phyloP scores from a whole-genome alignment of 768 basidiomycete species.

The Amanita thiersii region DNA sequence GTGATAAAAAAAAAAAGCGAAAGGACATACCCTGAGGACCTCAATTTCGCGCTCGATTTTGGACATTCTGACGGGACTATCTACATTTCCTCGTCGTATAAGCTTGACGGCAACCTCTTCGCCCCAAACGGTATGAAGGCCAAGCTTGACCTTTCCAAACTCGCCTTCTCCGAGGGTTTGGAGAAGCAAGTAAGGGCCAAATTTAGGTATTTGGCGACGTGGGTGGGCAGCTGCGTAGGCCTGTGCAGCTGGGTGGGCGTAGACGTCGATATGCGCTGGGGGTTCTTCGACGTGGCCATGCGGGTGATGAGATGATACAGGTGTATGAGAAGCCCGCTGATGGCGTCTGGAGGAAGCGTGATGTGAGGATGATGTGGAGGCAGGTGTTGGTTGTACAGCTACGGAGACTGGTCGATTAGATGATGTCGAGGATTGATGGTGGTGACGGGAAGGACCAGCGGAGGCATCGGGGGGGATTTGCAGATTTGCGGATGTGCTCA shows the following conservation, averaged over 20 bases:
- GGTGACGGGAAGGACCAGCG: slow-evolving; percentile 35
- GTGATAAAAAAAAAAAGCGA: slow-evolving; percentile 7
- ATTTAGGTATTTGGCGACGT: slow-evolving; percentile 81
- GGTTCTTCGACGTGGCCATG: slow-evolving; percentile 32
- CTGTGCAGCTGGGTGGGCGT: slow-evolving; percentile 76
- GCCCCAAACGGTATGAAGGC: slow-evolving; percentile 86
- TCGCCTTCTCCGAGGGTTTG: slow-evolving; percentile 98
- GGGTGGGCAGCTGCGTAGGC: slow-evolving; percentile 82
- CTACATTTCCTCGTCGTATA: slow-evolving; percentile 88
- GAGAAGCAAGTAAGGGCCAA: slow-evolving; percentile 91
- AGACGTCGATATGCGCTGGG: slow-evolving; percentile 60
- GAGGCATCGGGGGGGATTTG: slow-evolving; percentile 24
- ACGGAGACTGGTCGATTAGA: slow-evolving; percentile 52
- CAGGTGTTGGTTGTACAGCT: slow-evolving; percentile 42
- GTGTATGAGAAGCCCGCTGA: slow-evolving; percentile 68
- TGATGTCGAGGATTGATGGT: slow-evolving; percentile 18
- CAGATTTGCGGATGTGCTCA: slow-evolving; percentile 19
- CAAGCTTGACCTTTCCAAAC: slow-evolving; percentile 99
- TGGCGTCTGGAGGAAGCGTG: slow-evolving; percentile 34
- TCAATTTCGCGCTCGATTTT: slow-evolving; percentile 98
- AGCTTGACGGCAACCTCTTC: slow-evolving; percentile 99
- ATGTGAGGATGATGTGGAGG: slow-evolving; percentile 24
- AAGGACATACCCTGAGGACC: slow-evolving; percentile 73
- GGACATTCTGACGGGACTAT: slow-evolving; percentile 76
- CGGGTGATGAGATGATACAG: slow-evolving; percentile 40